These are phyloP conservation scores for Asterophora lycoperdoides DNA, from an alignment of 768 basidiomycete species.

Conservation along the genomic window DNA sequence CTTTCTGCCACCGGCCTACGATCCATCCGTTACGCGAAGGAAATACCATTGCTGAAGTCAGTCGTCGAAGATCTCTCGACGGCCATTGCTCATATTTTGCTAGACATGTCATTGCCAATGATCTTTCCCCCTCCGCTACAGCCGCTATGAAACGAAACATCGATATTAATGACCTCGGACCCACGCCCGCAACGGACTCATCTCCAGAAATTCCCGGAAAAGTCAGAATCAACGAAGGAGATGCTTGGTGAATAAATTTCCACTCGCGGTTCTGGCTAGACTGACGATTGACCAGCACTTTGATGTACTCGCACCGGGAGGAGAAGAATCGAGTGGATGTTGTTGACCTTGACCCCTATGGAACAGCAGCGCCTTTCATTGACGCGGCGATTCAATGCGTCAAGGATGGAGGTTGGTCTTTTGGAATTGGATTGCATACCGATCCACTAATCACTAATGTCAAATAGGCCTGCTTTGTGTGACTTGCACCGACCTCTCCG, in stretches of 20 bases:
- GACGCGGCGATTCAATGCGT: constrained; percentile 90
- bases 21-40: constrained; percentile 95
- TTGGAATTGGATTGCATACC: background rate
- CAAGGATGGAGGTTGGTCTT: constrained; percentile 74
- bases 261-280: background rate
- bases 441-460: constrained; percentile 2
- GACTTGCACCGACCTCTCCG: constrained; percentile 94
- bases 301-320: constrained; percentile 87
- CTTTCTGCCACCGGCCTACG: constrained; percentile 94
- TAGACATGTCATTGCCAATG: constrained; percentile 93
- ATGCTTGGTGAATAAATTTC: constrained; percentile 70
- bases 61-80: constrained; percentile 16
- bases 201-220: constrained; percentile 33
- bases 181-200: constrained; percentile 15
- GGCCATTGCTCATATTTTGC: constrained; percentile 5
- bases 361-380: constrained; percentile 94
- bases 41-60: constrained; percentile 88
- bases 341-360: constrained; percentile 98
- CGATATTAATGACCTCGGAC: constrained; percentile 68
- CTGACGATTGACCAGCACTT: constrained; percentile 44
- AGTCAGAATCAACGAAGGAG: constrained; percentile 85
- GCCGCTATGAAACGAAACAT: constrained; percentile 86
- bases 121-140: constrained; percentile 77
- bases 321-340: constrained; percentile 78
- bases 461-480: constrained; percentile 82